These are phyloP conservation scores for Sporothrix euskadiensis DNA, from an alignment of 2,329 filamentous ascomycete species.

Conservation along the genomic window DNA sequence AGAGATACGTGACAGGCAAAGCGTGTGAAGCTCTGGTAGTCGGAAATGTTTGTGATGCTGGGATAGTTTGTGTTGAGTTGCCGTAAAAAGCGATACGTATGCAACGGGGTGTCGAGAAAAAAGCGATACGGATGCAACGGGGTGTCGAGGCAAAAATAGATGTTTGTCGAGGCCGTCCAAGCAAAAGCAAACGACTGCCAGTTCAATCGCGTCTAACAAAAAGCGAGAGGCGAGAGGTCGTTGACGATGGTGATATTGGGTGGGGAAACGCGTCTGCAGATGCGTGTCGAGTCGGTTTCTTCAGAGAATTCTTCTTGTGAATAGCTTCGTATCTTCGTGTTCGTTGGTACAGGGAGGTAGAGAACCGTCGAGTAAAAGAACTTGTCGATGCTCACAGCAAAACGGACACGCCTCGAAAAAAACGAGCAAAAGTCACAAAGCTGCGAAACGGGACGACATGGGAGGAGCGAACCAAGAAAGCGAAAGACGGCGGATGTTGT, in stretches of 20 bases:
- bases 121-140: background rate
- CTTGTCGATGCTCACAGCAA: constrained; percentile 1
- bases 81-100: background rate
- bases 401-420: constrained; percentile 13
- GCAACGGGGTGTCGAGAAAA: background rate
- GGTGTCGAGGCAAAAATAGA: background rate
- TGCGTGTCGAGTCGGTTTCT: background rate
- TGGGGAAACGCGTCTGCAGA: constrained; percentile 8
- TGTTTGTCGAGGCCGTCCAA: background rate
- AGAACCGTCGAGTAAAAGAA: background rate
- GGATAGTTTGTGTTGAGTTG: background rate
- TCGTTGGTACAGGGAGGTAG: background rate
- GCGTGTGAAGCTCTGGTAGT: background rate
- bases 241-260: background rate
- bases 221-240: background rate
- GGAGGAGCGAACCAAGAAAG: background rate
- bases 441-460: constrained; percentile 17
- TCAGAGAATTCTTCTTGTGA: background rate
- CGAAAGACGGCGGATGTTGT: background rate
- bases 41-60: constrained; percentile 10
- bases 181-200: background rate
- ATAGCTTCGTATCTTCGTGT: background rate
- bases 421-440: constrained; percentile 15
- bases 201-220: background rate
- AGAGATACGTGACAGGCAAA: background rate